Conservation (phyloP, 208 protist genomes). For the Zelonia costaricensis region DNA sequence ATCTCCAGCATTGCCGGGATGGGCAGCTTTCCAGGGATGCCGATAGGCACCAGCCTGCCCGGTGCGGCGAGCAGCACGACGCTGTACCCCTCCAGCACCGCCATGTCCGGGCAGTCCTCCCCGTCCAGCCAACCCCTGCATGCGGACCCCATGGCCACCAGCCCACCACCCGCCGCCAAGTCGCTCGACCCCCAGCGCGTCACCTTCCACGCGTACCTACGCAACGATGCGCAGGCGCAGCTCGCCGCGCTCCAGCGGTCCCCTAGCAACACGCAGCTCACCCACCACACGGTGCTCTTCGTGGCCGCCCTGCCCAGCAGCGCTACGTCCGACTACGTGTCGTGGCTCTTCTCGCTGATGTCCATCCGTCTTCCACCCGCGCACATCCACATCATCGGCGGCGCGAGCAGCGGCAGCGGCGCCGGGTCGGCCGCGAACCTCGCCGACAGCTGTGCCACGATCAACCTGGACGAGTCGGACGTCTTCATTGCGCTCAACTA, state of each 20-base stretch:
- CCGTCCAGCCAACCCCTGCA: constrained; percentile 2
- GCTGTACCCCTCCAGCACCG: constrained; percentile 5
- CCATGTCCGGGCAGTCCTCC: constrained; percentile 12
- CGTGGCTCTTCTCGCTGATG: constrained; percentile 53
- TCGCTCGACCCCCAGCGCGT: constrained; percentile 16
- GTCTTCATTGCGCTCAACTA: constrained; percentile 34
- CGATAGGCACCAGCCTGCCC: constrained; percentile 5
- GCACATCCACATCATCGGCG: constrained; percentile 25
- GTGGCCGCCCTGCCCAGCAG: constrained; percentile 43
- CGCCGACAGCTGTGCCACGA: constrained; percentile 22
- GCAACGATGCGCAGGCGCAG: neutral
- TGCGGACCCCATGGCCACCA: constrained; percentile 3
- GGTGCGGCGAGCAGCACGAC: neutral
- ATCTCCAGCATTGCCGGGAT: constrained; percentile 13
- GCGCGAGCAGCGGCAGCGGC: neutral
- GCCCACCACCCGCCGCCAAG: neutral
- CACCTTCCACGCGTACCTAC: constrained; percentile 30
- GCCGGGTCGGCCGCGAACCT: neutral
- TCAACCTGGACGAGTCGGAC: constrained; percentile 15
- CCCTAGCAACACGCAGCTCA: neutral
- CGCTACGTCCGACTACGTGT: constrained; percentile 38
- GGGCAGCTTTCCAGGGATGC: neutral
- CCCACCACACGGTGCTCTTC: constrained; percentile 32
- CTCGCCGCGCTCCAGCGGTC: neutral
- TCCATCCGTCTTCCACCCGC: constrained; percentile 13